Evolutionary conservation across 306 rosid species (phyloP).

Genomic region (Trifolium subterraneum): DNA sequence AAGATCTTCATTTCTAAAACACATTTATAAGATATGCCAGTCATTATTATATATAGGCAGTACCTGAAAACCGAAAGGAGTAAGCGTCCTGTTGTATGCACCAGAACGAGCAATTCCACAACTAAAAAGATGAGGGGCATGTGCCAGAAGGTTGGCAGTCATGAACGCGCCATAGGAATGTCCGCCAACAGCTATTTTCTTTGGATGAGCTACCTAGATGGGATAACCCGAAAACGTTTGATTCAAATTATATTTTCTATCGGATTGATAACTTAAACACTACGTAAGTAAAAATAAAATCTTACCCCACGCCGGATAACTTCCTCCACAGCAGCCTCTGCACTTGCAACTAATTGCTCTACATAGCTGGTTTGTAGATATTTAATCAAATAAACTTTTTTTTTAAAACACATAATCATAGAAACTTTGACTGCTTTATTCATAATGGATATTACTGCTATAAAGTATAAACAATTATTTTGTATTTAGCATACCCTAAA

Average conservation of each 20-base stretch:
- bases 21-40: constrained; percentile 7
- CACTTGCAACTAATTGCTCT: constrained; percentile 94
- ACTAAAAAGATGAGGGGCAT: constrained; percentile 96
- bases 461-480: too few species aligned
- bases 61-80: constrained; percentile 99
- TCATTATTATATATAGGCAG: not conserved
- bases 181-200: constrained; percentile 95
- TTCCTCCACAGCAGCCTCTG: constrained; percentile 97
- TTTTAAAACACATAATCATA: too few species aligned
- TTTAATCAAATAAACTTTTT: too few species aligned
- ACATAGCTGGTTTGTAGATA: constrained; percentile 74
- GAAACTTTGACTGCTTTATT: too few species aligned
- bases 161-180: constrained; percentile 99
- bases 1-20: constrained; percentile 28
- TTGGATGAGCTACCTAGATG: constrained; percentile 86
- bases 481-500: not conserved
- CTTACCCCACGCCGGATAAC: constrained; percentile 88
- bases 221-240: constrained; percentile 39
- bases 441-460: too few species aligned
- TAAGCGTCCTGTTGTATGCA: constrained; percentile 96
- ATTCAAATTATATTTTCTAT: constrained; percentile 31
- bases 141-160: constrained; percentile 98
- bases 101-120: constrained; percentile 99
- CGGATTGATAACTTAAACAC: constrained; percentile 10
- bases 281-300: constrained; percentile 37